phyloP scores from a whole-genome alignment of 1,284 basidiomycete genomes.

The Moesziomyces antarcticus region DNA sequence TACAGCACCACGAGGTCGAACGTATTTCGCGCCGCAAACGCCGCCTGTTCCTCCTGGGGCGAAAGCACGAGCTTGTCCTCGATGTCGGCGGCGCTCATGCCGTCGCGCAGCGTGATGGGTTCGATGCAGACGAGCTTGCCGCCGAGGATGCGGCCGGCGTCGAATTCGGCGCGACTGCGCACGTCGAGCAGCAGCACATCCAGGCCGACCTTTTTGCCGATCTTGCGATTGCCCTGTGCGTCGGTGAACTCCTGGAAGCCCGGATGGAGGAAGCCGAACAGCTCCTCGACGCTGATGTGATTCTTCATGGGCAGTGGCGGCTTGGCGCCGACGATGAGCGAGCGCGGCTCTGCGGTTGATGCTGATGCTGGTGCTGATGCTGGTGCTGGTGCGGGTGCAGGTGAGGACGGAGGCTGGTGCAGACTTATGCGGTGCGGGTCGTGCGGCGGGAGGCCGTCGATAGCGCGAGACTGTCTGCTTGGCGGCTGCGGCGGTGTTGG shows the following conservation, averaged over 20 bases:
- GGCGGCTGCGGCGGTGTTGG: conserved; percentile 2
- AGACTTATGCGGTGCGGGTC: conserved; percentile 26
- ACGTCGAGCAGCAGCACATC: conserved; percentile 82
- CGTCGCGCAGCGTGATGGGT: conserved; percentile 53
- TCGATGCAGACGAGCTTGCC: conserved; percentile 86
- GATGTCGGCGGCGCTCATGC: conserved; percentile 77
- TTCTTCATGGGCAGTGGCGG: conserved; percentile 51
- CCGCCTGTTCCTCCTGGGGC: conserved; percentile 76
- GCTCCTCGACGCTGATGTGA: conserved; percentile 58
- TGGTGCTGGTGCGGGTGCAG: conserved; percentile 1
- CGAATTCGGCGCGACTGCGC: conserved; percentile 80
- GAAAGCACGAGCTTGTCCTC: conserved; percentile 81
- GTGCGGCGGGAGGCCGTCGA: conserved; percentile 38
- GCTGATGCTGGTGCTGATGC: conserved; percentile 17
- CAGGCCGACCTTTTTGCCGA: conserved; percentile 51
- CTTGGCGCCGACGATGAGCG: conserved; percentile 43
- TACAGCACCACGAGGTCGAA: conserved; percentile 92
- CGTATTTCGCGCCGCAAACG: conserved; percentile 83
- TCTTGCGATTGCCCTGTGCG: conserved; percentile 42
- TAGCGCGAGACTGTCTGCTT: conserved; percentile 3
- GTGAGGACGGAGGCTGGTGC: conserved; percentile 9
- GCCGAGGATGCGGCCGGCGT: conserved; percentile 77
- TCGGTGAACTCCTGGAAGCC: conserved; percentile 60
- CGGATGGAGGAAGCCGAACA: conserved; percentile 61
- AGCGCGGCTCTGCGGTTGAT: conserved; percentile 13